Base-by-base conservation (phyloP, 352 stramenopile species). In the Thalassiosira mediterranea region DNA sequence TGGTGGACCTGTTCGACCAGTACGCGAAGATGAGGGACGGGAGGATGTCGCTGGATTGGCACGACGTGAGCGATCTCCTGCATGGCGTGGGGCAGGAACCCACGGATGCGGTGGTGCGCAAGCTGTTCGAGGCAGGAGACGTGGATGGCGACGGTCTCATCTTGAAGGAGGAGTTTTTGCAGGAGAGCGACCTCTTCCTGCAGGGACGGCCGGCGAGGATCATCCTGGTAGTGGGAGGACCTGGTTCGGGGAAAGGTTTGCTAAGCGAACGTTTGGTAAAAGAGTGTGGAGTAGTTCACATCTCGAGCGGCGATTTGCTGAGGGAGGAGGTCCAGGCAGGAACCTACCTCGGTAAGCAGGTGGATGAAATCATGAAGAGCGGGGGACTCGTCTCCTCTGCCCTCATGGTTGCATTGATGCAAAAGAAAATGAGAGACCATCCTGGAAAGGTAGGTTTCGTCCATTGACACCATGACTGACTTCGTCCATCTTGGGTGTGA, bases 371-470 rank as follows among this genome's bases (percentile, higher is more conserved):
- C 62, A 96, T 98, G 88, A 89, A 89, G 40, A 96, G 96, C 51
- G 97, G 97, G 0, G 92, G 97, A 77, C 95, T 99, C 28, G 96
- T 99, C 13, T 95, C 91, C 23, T 94, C 96, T 21, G 96, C 97
- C 42, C 95, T 98, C 65, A 97, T 97, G 70, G 89, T 98, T 28
- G 87, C 83, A 3, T 83, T 99, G 57, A 88, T 99, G 78, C 88
- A 96, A 69, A 90, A 96, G 49, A 94, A 95, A 25, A 99, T 99
- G 95, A 59, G 94, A 79, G 46, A 75, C 51, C 71, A 90, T 81
- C 79, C 76, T 4, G 70, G 97, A 99, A 88, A 97, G 97, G 47
- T 99, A 99, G 88, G 96, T 96, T 54, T 90, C 96, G 49, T 97
- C 53, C 75, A 32, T 87, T 44, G 75, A 92, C 66, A 90, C 90